Evolutionary conservation across 768 basidiomycete genomes (phyloP).

Genomic region (Suillus plorans): DNA sequence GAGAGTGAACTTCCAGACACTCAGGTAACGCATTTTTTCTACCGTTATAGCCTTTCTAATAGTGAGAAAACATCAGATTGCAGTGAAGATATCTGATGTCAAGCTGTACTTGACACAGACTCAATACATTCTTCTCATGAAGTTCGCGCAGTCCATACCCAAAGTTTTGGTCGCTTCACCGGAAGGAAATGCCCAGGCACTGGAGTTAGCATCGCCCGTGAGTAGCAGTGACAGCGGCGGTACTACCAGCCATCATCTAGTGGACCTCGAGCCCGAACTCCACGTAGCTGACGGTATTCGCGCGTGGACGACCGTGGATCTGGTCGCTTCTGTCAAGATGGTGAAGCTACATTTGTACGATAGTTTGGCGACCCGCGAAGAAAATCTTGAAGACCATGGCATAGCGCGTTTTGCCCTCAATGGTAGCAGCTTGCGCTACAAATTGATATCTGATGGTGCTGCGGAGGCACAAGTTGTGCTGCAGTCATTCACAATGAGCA

Average conservation of each 20-base stretch:
- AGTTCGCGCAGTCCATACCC: conserved; percentile 67
- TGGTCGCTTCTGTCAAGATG: conserved; percentile 66
- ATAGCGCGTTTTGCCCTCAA: conserved; percentile 86
- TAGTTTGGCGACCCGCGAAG: conserved; percentile 51
- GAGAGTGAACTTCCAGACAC: conserved; percentile 65
- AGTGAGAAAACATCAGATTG: conserved; percentile 45
- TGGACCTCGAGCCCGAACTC: conserved; percentile 56
- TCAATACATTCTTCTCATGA: conserved; percentile 75
- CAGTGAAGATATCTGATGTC: conserved; percentile 77
- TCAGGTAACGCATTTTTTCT: conserved; percentile 49
- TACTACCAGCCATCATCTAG: conserved; percentile 4
- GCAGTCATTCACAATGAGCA: conserved; percentile 90
- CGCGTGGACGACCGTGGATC: conserved; percentile 67
- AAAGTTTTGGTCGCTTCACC: conserved; percentile 53
- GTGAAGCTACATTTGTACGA: conserved; percentile 90
- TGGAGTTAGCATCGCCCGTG: conserved; percentile 22
- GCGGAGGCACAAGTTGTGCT: conserved; percentile 84
- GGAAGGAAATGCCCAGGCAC: conserved; percentile 37
- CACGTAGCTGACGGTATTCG: conserved; percentile 28
- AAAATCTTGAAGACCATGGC: conserved; percentile 69
- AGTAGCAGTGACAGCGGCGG: conserved; percentile 8
- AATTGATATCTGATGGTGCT: conserved; percentile 80
- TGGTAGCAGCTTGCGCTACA: conserved; percentile 74
- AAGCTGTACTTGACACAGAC: conserved; percentile 79
- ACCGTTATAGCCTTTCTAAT: conserved; percentile 9